Percentiles rank a stretch among this genome's conserved stretches.
These are phyloP conservation scores for Hypoxylon cercidicola DNA, from an alignment of 495 filamentous ascomycete species.

Conservation along the genomic window DNA sequence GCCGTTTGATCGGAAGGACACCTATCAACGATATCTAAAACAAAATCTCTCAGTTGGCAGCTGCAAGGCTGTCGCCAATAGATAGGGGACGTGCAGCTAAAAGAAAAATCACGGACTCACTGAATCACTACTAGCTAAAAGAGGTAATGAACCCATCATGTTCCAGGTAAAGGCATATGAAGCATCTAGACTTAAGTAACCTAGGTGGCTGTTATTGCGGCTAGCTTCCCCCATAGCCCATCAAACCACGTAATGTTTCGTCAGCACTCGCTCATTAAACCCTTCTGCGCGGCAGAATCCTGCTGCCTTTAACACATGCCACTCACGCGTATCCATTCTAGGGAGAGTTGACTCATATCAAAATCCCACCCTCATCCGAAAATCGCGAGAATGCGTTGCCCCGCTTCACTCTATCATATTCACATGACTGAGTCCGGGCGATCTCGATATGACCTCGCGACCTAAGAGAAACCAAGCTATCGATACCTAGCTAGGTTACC, in stretches of 20 bases:
- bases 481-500: constrained; percentile 13
- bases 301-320: constrained; percentile 37
- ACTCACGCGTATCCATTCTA: constrained; percentile 20
- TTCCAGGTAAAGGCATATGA: constrained; percentile 13
- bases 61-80: constrained; percentile 39
- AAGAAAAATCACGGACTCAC: constrained; percentile 17
- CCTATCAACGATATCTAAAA: constrained; percentile 25
- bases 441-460: constrained; percentile 16
- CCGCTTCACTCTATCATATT: constrained; percentile 37
- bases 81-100: constrained; percentile 28
- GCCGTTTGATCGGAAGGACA: constrained; percentile 27
- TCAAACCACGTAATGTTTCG: constrained; percentile 44
- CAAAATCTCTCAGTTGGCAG: constrained; percentile 28
- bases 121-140: constrained; percentile 35
- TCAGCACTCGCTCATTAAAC: constrained; percentile 41
- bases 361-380: constrained; percentile 41
- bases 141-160: constrained; percentile 16
- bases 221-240: constrained; percentile 28
- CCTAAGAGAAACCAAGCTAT: constrained; percentile 13
- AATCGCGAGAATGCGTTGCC: constrained; percentile 33
- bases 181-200: constrained; percentile 19
- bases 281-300: constrained; percentile 31
- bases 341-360: constrained; percentile 41
- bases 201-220: constrained; percentile 29
- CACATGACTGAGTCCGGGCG: constrained; percentile 27